Evolutionary conservation across 2,329 filamentous ascomycete species (phyloP).

Genomic region (Teratosphaeria viscida): DNA sequence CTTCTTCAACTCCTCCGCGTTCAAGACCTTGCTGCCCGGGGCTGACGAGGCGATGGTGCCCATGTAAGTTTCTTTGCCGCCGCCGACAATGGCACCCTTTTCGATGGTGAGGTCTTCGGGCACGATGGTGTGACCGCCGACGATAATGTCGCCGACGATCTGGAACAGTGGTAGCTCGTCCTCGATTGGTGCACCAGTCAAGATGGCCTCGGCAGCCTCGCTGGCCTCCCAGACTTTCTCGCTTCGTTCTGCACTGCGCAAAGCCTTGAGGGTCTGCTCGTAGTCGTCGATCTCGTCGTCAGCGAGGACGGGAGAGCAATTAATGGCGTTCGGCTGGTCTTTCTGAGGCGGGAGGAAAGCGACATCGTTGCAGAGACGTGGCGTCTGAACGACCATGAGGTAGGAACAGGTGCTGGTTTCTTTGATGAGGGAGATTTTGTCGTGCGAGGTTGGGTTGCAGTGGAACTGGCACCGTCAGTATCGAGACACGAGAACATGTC

Average conservation of each 20-base stretch:
- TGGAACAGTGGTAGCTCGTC: not conserved
- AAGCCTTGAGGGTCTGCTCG: slow-evolving; percentile 17
- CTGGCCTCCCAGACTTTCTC: slow-evolving; percentile 11
- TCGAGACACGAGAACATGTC: not conserved
- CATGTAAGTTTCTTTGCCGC: slow-evolving; percentile 44
- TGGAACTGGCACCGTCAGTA: slow-evolving; percentile 42
- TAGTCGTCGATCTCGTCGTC: slow-evolving; percentile 39
- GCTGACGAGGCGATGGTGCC: slow-evolving; percentile 42
- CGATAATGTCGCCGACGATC: slow-evolving; percentile 47
- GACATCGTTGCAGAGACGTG: slow-evolving; percentile 74
- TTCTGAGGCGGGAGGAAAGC: slow-evolving; percentile 76
- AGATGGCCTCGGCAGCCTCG: slow-evolving; percentile 14
- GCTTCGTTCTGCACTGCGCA: slow-evolving; percentile 10
- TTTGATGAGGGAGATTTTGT: slow-evolving; percentile 86
- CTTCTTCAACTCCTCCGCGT: slow-evolving; percentile 39
- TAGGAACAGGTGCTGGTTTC: slow-evolving; percentile 86
- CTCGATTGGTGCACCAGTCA: not conserved
- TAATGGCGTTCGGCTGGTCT: slow-evolving; percentile 64
- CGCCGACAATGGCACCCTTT: slow-evolving; percentile 38
- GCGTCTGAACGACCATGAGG: slow-evolving; percentile 85
- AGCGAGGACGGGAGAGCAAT: slow-evolving; percentile 60
- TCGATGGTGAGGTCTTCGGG: slow-evolving; percentile 47
- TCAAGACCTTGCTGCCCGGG: slow-evolving; percentile 37
- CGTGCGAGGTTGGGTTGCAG: slow-evolving; percentile 64
- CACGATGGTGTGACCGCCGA: slow-evolving; percentile 48